These are phyloP conservation scores for Heterobasidion occidentale DNA, from an alignment of 1,284 basidiomycete genomes.

Conservation along the genomic window DNA sequence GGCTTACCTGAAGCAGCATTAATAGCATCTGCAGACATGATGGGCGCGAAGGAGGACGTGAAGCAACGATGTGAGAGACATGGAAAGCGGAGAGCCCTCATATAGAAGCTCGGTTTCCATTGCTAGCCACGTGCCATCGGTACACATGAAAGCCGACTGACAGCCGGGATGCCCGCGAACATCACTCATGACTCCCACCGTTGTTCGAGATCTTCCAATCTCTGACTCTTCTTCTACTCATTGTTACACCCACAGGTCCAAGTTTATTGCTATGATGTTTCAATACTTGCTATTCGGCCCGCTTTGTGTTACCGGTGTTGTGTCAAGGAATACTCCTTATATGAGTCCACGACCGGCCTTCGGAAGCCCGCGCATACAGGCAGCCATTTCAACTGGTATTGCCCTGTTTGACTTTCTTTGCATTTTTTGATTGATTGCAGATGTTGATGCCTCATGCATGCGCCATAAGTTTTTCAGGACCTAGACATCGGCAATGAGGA, in stretches of 20 bases:
- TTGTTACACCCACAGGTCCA: no score
- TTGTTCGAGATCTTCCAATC: no score
- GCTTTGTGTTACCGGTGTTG: not conserved
- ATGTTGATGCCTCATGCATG: not conserved
- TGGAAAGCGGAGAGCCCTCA: not conserved
- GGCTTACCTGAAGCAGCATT: constrained; percentile 16
- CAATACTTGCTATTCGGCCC: not conserved
- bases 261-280: not conserved
- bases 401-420: no score
- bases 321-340: not conserved
- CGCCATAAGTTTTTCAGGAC: not conserved
- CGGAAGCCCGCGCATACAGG: not conserved
- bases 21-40: constrained; percentile 32
- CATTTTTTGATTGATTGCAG: no score
- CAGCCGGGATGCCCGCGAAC: no score
- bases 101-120: not conserved
- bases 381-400: not conserved
- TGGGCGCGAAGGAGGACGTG: constrained; percentile 13
- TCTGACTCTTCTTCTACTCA: no score
- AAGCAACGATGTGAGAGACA: not conserved
- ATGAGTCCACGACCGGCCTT: not conserved
- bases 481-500: not conserved
- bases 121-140: no score
- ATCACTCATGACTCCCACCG: no score
- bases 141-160: no score